phyloP scores from a whole-genome alignment of 306 rosid species.

The Sphenostylis stenocarpa region DNA sequence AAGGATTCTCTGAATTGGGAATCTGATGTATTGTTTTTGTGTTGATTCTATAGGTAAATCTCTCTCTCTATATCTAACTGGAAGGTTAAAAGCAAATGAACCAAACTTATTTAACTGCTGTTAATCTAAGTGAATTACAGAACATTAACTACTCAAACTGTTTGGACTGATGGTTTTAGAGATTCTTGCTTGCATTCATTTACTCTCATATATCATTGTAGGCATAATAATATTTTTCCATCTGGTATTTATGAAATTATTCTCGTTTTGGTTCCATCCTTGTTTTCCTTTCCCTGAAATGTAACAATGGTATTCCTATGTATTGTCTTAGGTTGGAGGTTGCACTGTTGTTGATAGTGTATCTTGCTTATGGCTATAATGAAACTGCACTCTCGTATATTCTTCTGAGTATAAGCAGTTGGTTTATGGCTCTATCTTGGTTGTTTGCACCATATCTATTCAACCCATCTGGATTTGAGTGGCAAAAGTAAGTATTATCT shows the following conservation, averaged over 20 bases:
- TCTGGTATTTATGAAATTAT: neutral
- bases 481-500: conserved; percentile 82
- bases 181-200: neutral
- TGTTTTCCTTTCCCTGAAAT: neutral
- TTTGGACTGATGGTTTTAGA: neutral
- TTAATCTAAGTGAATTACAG: neutral
- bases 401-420: conserved; percentile 84
- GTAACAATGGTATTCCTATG: conserved; percentile 10
- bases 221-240: neutral
- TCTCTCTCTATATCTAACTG: neutral
- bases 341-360: conserved; percentile 76
- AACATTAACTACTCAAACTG: neutral
- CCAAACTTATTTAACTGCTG: neutral
- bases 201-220: neutral
- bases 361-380: conserved; percentile 80
- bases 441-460: conserved; percentile 94
- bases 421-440: conserved; percentile 99
- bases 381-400: conserved; percentile 68
- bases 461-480: conserved; percentile 98
- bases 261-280: neutral
- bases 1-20: neutral
- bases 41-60: neutral
- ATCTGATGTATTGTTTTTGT: neutral
- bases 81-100: neutral
- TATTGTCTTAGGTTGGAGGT: conserved; percentile 74